These are phyloP conservation scores for Diaporthe vaccinii DNA, from an alignment of 2,329 filamentous ascomycete genomes.

Conservation along the genomic window DNA sequence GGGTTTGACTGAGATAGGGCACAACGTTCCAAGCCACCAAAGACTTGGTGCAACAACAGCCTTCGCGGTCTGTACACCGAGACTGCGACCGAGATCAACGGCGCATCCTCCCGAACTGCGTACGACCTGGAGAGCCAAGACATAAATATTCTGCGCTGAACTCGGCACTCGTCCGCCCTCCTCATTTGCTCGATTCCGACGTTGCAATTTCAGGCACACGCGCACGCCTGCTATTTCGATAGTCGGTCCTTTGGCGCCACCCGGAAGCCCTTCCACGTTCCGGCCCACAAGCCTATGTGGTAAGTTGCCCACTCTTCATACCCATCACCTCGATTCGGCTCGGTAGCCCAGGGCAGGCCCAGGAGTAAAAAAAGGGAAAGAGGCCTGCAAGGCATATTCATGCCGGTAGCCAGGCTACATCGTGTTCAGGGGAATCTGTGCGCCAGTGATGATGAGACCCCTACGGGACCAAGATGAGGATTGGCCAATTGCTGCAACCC, in stretches of 20 bases:
- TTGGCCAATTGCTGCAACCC: slow-evolving; percentile 28
- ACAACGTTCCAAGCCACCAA: not conserved
- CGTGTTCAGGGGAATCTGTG: slow-evolving; percentile 12
- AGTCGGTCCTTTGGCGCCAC: slow-evolving; percentile 31
- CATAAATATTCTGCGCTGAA: slow-evolving; percentile 9
- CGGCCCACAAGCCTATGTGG: slow-evolving; percentile 4
- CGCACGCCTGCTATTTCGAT: slow-evolving; percentile 25
- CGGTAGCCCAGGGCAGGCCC: slow-evolving; percentile 12
- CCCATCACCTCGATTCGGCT: slow-evolving; percentile 8
- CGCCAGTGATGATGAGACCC: slow-evolving; percentile 8
- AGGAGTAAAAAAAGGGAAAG: not conserved
- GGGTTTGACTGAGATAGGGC: slow-evolving; percentile 17
- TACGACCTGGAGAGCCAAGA: slow-evolving; percentile 20
- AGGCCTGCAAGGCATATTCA: not conserved
- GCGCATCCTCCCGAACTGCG: not conserved
- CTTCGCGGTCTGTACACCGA: slow-evolving; percentile 2
- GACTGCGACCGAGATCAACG: slow-evolving; percentile 12
- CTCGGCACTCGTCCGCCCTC: slow-evolving; percentile 10
- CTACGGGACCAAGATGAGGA: slow-evolving; percentile 28
- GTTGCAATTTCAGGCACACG: slow-evolving; percentile 28
- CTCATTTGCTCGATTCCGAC: slow-evolving; percentile 31
- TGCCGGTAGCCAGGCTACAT: slow-evolving; percentile 18
- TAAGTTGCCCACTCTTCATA: slow-evolving; percentile 20
- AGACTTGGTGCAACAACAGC: slow-evolving; percentile 1
- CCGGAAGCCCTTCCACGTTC: slow-evolving; percentile 18